phyloP scores from a whole-genome alignment of 1,284 basidiomycete species.

The Papiliotrema terrestris region DNA sequence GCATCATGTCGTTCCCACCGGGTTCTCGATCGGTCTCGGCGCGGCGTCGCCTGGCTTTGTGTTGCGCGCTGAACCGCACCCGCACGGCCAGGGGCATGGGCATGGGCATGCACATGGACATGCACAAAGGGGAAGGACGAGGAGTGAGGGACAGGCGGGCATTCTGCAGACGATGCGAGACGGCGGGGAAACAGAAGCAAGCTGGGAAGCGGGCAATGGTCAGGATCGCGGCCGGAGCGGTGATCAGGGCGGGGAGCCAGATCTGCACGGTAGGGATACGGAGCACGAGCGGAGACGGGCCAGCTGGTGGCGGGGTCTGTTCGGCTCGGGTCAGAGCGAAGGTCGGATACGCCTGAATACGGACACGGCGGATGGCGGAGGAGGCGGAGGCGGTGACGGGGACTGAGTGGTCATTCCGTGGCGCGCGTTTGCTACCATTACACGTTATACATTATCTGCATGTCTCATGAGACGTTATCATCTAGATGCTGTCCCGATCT shows the following conservation, averaged over 20 bases:
- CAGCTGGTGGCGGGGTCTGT: slow-evolving; percentile 4
- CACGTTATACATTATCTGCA: no score
- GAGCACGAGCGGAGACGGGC: background rate
- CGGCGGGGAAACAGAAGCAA: background rate
- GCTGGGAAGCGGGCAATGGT: background rate
- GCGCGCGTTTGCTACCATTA: no score
- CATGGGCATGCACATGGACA: slow-evolving; percentile 1
- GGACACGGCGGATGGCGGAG: background rate
- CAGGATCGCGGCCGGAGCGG: background rate
- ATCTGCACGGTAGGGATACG: background rate
- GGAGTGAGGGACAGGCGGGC: slow-evolving; percentile 24
- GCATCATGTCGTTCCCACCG: slow-evolving; percentile 33
- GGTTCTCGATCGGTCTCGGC: slow-evolving; percentile 49
- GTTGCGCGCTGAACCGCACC: slow-evolving; percentile 27
- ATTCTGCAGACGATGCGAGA: slow-evolving; percentile 19
- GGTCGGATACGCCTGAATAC: slow-evolving; percentile 6
- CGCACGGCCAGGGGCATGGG: slow-evolving; percentile 11
- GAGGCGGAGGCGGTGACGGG: background rate
- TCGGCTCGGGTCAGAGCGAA: slow-evolving; percentile 1
- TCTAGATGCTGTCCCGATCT: slow-evolving; percentile 31
- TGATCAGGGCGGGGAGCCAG: background rate
- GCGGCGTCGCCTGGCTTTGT: slow-evolving; percentile 50
- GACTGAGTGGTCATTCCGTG: background rate
- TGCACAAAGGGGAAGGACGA: slow-evolving; percentile 11
- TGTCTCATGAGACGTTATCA: no score